A percentile compares a stretch with the other conserved stretches of the same genome.
Conservation (phyloP, 176 grass and related monocot species). For the Thinopyrum elongatum region DNA sequence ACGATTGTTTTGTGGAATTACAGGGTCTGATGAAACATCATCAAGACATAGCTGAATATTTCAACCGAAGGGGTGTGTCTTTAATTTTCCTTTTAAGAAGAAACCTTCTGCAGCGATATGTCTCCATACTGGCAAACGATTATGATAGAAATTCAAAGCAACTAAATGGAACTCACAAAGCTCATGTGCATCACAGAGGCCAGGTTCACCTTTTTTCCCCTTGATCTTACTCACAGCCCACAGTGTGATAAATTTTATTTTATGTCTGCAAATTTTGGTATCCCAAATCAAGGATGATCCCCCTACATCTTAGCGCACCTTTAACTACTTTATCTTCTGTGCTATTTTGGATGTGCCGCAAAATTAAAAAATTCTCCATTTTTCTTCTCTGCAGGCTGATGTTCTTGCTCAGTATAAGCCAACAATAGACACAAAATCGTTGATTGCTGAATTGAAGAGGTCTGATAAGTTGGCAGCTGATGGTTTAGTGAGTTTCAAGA, state of each 20-base stretch:
- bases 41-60: slow-evolving; percentile 76
- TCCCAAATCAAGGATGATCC: not conserved
- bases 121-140: slow-evolving; percentile 83
- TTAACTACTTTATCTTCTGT: not conserved
- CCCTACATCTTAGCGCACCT: not conserved
- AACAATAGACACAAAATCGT: slow-evolving; percentile 47
- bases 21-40: slow-evolving; percentile 85
- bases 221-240: not conserved
- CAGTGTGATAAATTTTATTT: not conserved
- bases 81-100: slow-evolving; percentile 90
- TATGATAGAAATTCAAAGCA: slow-evolving; percentile 72
- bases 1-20: slow-evolving; percentile 18
- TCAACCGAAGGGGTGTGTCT: slow-evolving; percentile 75
- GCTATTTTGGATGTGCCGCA: not conserved
- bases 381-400: slow-evolving; percentile 52
- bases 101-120: slow-evolving; percentile 75
- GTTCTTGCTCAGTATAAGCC: slow-evolving; percentile 86
- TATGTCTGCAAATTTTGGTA: not conserved
- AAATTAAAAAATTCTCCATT: slow-evolving; percentile 24
- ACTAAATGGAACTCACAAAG: slow-evolving; percentile 85
- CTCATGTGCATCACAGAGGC: slow-evolving; percentile 64
- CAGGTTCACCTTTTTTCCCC: slow-evolving; percentile 46
- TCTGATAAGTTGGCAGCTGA: slow-evolving; percentile 55
- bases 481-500: slow-evolving; percentile 70
- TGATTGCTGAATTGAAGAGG: slow-evolving; percentile 56